Conservation (phyloP, 2,329 filamentous ascomycete genomes). For the Fusarium proliferatum region DNA sequence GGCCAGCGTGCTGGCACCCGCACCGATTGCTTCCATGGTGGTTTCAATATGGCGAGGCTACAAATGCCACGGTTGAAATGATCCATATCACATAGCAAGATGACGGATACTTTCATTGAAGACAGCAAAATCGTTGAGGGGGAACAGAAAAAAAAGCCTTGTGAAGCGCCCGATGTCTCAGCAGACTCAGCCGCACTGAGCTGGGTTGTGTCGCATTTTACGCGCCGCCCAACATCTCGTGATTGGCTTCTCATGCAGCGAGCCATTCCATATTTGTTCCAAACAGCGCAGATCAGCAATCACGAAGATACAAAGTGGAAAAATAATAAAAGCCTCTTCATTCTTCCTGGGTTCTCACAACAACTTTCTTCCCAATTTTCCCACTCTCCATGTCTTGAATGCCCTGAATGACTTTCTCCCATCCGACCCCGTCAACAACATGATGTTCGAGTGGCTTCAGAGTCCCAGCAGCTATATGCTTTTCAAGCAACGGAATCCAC, state of each 20-base stretch:
- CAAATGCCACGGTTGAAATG: too few species aligned
- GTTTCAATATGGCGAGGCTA: background rate
- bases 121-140: accelerated
- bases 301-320: background rate
- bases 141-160: background rate
- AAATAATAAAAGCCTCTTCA: background rate
- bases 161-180: background rate
- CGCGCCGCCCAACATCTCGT: background rate
- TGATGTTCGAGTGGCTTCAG: conserved; percentile 42
- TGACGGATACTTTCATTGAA: accelerated
- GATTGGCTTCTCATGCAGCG: background rate
- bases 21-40: conserved; percentile 14
- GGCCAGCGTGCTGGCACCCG: conserved; percentile 18
- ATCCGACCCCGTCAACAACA: conserved; percentile 38
- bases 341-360: conserved; percentile 33
- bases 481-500: conserved; percentile 39
- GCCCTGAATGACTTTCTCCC: conserved; percentile 41
- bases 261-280: background rate
- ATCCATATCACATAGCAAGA: background rate
- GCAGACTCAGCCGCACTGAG: conserved; percentile 3
- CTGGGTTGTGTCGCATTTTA: background rate
- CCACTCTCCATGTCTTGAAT: conserved; percentile 37
- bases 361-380: conserved; percentile 43
- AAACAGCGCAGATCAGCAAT: background rate
- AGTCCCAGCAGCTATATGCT: conserved; percentile 36